phyloP scores from a whole-genome alignment of 495 filamentous ascomycete genomes.

The Glarea lozoyensis region DNA sequence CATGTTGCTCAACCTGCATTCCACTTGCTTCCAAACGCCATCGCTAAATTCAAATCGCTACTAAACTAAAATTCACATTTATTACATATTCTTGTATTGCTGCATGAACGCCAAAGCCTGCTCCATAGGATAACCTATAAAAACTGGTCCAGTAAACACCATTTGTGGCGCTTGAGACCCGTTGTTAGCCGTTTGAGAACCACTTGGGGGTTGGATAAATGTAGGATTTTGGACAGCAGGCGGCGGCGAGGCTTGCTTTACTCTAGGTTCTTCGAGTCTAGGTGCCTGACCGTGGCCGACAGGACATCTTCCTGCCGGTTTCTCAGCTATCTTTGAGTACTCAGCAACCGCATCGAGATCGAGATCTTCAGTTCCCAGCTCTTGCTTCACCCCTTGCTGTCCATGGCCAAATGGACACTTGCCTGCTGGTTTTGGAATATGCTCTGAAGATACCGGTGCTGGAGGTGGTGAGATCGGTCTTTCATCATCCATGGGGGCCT shows the following conservation, averaged over 20 bases:
- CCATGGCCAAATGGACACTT: slow-evolving; percentile 44
- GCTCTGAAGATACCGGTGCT: slow-evolving; percentile 34
- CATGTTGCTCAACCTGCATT: neutral
- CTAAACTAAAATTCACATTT: slow-evolving; percentile 2
- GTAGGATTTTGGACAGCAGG: slow-evolving; percentile 5
- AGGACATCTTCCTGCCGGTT: slow-evolving; percentile 13
- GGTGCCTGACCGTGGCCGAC: slow-evolving; percentile 3
- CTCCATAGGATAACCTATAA: slow-evolving; percentile 78
- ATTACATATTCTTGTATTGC: slow-evolving; percentile 26
- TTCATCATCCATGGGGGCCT: slow-evolving; percentile 18
- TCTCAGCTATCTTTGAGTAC: neutral
- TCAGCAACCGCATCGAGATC: slow-evolving; percentile 1
- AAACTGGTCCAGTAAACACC: slow-evolving; percentile 80
- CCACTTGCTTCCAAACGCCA: slow-evolving; percentile 7
- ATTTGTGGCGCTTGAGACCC: slow-evolving; percentile 40
- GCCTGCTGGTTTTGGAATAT: slow-evolving; percentile 24
- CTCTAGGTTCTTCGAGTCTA: neutral
- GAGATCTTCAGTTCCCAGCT: no score
- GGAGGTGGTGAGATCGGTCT: slow-evolving; percentile 33
- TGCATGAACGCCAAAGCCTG: slow-evolving; percentile 65
- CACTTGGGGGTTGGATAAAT: slow-evolving; percentile 15
- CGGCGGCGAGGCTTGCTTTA: slow-evolving; percentile 2
- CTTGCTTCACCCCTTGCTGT: slow-evolving; percentile 12
- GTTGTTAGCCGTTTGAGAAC: slow-evolving; percentile 2
- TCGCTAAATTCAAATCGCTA: slow-evolving; percentile 2